phyloP scores from a whole-genome alignment of 345 rosid species.

The Acer yangbiense region DNA sequence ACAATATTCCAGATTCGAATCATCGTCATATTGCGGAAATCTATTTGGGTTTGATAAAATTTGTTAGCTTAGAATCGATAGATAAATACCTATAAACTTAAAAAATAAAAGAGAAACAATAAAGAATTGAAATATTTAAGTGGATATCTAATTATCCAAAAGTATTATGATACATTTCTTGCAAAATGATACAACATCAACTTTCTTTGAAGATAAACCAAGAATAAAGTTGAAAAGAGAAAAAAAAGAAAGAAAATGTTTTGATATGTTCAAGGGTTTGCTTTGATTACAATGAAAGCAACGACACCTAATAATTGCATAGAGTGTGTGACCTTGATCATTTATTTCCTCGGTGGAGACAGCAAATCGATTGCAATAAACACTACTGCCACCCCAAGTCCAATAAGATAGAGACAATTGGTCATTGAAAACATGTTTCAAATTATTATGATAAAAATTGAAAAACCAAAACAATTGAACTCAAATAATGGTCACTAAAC shows the following conservation, averaged over 20 bases:
- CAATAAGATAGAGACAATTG: slow-evolving; percentile 8
- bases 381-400: slow-evolving; percentile 10
- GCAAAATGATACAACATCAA: background rate
- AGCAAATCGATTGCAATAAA: background rate
- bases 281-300: slow-evolving; percentile 30
- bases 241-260: background rate
- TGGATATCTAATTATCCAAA: slow-evolving; percentile 16
- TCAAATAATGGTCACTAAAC: background rate
- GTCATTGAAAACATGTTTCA: background rate
- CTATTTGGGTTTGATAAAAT: background rate
- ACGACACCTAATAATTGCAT: slow-evolving; percentile 15
- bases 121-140: background rate
- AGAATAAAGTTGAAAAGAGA: background rate
- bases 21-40: too few relatives aligned
- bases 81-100: background rate
- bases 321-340: slow-evolving; percentile 13
- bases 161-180: background rate
- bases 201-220: slow-evolving; percentile 2
- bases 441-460: slow-evolving; percentile 6
- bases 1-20: too few relatives aligned
- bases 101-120: background rate
- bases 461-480: background rate
- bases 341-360: slow-evolving; percentile 5
- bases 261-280: slow-evolving; percentile 15
- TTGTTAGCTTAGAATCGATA: too few relatives aligned